Evolutionary conservation across 495 filamentous ascomycete species (phyloP), one percentile per base, ranked within the genome.

Genomic region (Cladorrhinum samala): DNA sequence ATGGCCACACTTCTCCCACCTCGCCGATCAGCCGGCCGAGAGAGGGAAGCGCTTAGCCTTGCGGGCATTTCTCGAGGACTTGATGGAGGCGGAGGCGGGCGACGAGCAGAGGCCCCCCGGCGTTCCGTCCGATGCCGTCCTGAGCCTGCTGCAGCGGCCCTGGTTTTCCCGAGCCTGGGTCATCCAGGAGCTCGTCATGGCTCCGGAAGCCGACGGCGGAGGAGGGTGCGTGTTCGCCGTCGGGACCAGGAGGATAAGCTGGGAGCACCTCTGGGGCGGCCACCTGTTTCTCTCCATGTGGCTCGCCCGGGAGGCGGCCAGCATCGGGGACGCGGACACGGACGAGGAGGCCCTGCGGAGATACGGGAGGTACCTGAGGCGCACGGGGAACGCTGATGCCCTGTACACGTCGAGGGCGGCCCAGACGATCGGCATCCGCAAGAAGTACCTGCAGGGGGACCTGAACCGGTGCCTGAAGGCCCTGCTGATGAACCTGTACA

Each of bases 101-200:
- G 42, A 21, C 9, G n/a, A 17, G 14, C 8, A 1, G 2, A 8
- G 11, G 39, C n/a, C 39, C 2, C 39, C 39, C 39, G 20, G 14
- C 6, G 20, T 41, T 17, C 39, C 39, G 17, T n/a, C 16, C 13
- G 17, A n/a, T 4, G 39, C 39, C 1, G 42, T 21, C 18, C 7
- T 45, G 11, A 21, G 14, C 4, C 16, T 45, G 42, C 24, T 45
- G 13, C 42, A 45, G 3, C 18, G 42, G 42, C 18, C 17, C 24
- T 49, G 46, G 46, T 49, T 49, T 36, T 14, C 20, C 4, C 21
- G 46, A 6, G 33, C 16, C 4, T 49, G 46, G 46, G 8, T 49
- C 13, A n/a, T 49, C 16, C 46, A 49, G 46, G 46, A 49, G 33
- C 16, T 49, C 8, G 33, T 49, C 14, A 49, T 49, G 24, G 46